phyloP scores from a whole-genome alignment of 257 asterid species.

The Petunia axillaris region DNA sequence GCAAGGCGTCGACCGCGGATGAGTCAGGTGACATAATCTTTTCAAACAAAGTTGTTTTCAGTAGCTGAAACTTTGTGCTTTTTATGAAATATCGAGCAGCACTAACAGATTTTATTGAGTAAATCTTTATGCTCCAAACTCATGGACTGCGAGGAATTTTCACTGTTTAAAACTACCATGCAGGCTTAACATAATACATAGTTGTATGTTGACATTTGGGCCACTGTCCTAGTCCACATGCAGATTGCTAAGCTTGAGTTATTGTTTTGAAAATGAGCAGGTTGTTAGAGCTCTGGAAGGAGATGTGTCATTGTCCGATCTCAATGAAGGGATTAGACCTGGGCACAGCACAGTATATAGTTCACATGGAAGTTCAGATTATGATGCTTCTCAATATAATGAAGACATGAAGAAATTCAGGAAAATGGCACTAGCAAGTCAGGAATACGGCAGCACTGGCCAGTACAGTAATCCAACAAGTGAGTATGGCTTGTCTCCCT shows the following conservation, averaged over 20 bases:
- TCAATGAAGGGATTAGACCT: constrained; percentile 68
- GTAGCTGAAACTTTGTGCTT: neutral
- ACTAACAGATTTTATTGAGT: neutral
- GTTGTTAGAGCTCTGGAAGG: constrained; percentile 92
- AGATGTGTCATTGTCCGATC: constrained; percentile 70
- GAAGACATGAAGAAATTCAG: constrained; percentile 75
- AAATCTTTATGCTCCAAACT: neutral
- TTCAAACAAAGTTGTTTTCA: neutral
- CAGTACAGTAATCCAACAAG: constrained; percentile 67
- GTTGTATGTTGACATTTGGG: constrained; percentile 46
- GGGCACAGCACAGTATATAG: constrained; percentile 72
- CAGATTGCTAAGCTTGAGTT: constrained; percentile 27
- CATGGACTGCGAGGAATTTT: neutral
- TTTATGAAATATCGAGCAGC: neutral
- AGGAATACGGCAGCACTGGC: constrained; percentile 59
- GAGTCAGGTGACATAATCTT: constrained; percentile 70
- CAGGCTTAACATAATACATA: neutral
- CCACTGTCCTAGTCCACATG: neutral
- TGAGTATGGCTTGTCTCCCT: constrained; percentile 63
- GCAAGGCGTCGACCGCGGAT: constrained; percentile 80
- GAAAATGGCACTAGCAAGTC: constrained; percentile 65
- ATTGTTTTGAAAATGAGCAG: constrained; percentile 43
- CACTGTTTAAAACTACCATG: neutral
- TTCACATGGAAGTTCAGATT: constrained; percentile 78
- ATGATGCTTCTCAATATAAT: constrained; percentile 62